phyloP scores from a whole-genome alignment of 495 filamentous ascomycete species.

The Thermothielavioides terrestris region DNA sequence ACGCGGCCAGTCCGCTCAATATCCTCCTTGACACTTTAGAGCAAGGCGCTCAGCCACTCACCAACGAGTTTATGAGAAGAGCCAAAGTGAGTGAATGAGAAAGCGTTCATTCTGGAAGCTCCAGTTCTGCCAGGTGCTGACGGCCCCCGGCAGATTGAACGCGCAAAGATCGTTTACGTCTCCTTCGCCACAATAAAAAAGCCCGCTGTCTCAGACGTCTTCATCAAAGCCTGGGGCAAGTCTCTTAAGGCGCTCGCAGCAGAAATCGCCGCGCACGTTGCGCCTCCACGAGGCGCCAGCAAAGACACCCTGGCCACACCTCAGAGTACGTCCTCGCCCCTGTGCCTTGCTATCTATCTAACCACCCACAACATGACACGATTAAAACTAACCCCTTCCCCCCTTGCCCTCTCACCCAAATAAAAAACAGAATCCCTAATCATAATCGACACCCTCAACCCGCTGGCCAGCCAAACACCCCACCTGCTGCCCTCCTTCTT shows the following conservation, averaged over 20 bases:
- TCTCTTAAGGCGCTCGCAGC: conserved; percentile 39
- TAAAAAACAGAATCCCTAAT: conserved; percentile 52
- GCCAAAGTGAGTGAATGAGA: conserved; percentile 45
- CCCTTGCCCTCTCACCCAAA: no score
- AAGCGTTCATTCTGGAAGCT: not conserved
- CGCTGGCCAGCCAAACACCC: conserved; percentile 32
- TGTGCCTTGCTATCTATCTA: conserved; percentile 17
- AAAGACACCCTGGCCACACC: conserved; percentile 16
- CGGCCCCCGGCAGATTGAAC: conserved; percentile 30
- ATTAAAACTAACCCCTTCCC: conserved; percentile 22
- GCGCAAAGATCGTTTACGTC: conserved; percentile 58
- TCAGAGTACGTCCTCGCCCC: conserved; percentile 34
- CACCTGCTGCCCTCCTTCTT: conserved; percentile 45
- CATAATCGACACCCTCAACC: conserved; percentile 55
- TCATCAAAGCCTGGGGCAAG: conserved; percentile 57
- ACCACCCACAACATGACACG: conserved; percentile 1
- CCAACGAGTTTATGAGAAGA: conserved; percentile 64
- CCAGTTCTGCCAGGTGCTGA: not conserved
- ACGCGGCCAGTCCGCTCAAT: conserved; percentile 77
- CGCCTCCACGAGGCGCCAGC: conserved; percentile 23
- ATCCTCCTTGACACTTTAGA: conserved; percentile 77
- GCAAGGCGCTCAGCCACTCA: conserved; percentile 63
- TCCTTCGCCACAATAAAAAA: conserved; percentile 63
- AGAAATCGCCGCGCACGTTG: conserved; percentile 49
- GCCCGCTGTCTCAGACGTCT: conserved; percentile 48